These are phyloP conservation scores for Telopea speciosissima DNA, from an alignment of 177 flowering plant species.

Conservation along the genomic window DNA sequence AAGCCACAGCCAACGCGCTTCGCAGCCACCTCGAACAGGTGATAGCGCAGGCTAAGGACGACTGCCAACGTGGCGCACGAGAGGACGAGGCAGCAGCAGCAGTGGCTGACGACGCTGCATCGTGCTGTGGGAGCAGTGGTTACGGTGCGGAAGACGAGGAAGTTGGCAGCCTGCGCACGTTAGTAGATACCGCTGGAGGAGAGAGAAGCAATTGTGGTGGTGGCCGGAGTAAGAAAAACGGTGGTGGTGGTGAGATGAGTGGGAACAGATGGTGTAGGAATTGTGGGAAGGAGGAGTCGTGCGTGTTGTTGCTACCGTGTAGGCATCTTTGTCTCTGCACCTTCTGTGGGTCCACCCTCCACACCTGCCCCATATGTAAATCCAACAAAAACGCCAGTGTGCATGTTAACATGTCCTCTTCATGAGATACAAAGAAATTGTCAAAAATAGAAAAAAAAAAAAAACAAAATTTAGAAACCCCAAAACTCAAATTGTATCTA, in stretches of 20 bases:
- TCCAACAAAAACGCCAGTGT: constrained; percentile 49
- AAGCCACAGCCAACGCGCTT: constrained; percentile 66
- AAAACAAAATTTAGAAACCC: not conserved
- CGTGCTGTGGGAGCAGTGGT: constrained; percentile 52
- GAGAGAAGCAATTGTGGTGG: constrained; percentile 4
- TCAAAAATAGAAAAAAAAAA: constrained; percentile 4
- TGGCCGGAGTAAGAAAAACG: not conserved
- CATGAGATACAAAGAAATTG: not conserved
- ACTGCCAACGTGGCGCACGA: constrained; percentile 9
- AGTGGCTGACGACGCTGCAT: constrained; percentile 42
- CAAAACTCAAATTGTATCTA: not conserved
- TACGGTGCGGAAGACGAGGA: constrained; percentile 13
- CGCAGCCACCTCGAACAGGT: constrained; percentile 56
- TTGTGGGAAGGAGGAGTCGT: constrained; percentile 49
- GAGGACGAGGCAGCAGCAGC: constrained; percentile 14
- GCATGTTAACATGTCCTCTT: constrained; percentile 44
- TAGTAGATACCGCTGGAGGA: not conserved
- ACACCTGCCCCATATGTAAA: constrained; percentile 68
- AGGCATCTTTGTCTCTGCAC: constrained; percentile 73
- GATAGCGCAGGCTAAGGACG: constrained; percentile 38
- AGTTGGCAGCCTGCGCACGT: constrained; percentile 10
- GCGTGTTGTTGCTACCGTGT: constrained; percentile 71
- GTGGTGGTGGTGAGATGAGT: constrained; percentile 1
- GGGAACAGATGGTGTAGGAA: constrained; percentile 37
- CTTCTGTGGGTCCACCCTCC: constrained; percentile 43